phyloP scores from a whole-genome alignment of 495 filamentous ascomycete species.

The Penicillium turbatum region DNA sequence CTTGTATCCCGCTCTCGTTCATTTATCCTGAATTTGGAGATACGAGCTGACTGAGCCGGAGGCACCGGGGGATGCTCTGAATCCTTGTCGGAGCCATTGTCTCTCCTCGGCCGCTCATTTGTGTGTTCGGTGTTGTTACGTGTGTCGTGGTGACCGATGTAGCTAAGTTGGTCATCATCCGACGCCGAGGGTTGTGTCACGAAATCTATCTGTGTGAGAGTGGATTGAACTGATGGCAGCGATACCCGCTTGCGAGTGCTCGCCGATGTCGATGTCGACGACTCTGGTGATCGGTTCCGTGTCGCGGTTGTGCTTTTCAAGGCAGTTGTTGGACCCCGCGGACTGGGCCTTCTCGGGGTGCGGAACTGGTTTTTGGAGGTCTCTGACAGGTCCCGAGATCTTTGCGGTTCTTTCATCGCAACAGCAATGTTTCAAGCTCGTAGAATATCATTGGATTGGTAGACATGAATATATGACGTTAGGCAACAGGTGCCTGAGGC shows the following conservation, averaged over 20 bases:
- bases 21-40: slow-evolving; percentile 20
- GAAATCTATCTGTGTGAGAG: slow-evolving; percentile 45
- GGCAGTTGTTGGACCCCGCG: slow-evolving; percentile 14
- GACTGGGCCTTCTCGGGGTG: slow-evolving; percentile 26
- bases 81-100: slow-evolving; percentile 28
- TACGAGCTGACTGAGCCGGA: slow-evolving; percentile 12
- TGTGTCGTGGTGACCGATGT: slow-evolving; percentile 19
- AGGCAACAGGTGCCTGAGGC: slow-evolving; percentile 15
- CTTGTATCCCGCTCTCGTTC: background rate
- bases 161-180: slow-evolving; percentile 34
- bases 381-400: slow-evolving; percentile 15
- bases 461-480: slow-evolving; percentile 14
- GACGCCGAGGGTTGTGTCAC: slow-evolving; percentile 25
- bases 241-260: slow-evolving; percentile 22
- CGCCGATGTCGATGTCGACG: slow-evolving; percentile 16
- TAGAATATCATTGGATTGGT: background rate
- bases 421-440: slow-evolving; percentile 7
- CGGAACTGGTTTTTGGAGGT: slow-evolving; percentile 18
- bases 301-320: slow-evolving; percentile 20
- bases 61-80: slow-evolving; percentile 21
- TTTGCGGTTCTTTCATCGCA: slow-evolving; percentile 35
- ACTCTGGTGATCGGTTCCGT: slow-evolving; percentile 19
- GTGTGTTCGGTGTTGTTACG: background rate
- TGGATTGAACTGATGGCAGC: slow-evolving; percentile 29
- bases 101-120: slow-evolving; percentile 24